Evolutionary conservation across 495 filamentous ascomycete species (phyloP), one percentile per base, ranked within the genome.

Genomic region (Hypoxylon rickii): DNA sequence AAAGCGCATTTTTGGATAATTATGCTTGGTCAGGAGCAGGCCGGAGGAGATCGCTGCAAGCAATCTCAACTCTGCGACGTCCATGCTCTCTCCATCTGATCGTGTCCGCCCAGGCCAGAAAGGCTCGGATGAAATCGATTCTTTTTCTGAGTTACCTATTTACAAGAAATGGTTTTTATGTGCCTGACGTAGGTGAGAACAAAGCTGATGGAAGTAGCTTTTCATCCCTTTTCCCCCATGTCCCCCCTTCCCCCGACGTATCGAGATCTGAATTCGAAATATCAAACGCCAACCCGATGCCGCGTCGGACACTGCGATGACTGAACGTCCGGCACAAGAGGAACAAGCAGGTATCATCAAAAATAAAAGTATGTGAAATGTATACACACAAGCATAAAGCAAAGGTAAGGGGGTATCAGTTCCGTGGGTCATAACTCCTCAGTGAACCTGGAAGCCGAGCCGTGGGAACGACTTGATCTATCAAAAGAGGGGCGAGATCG

Each of bases 381-480:
- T 29, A 29, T 63, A 24, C 51, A 63, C 48, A 62, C 36, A 37
- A 48, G 47, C 33, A 39, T 39, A 56, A 48, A 43, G 31, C 3
- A 58, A 51, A 63, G 16, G 38, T 39, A 43, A 46, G 26, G 12
- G 61, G 51, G 51, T 55, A 59, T 51, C 49, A 45, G 59, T 50
- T n/a, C 59, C 38, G 34, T 44, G 49, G 40, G 50, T 78, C 68
- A 82, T 57, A 81, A 73, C 50, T 76, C 70, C 65, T 84, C 81
- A 7, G 72, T 77, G 55, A 84, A 84, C 44, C 75, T 66, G 17
- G 81, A 82, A 4, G 54, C 63, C 19, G 72, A 75, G 6, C 48
- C 70, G 36, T 75, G 73, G 18, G 66, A 69, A 29, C 59, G 59
- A 20, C 42, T 55, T 18, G 78, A 79, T 18, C 76, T 73, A 49